These are phyloP conservation scores for Eutrema heterophyllum DNA, from an alignment of 345 rosid species.

Conservation along the genomic window DNA sequence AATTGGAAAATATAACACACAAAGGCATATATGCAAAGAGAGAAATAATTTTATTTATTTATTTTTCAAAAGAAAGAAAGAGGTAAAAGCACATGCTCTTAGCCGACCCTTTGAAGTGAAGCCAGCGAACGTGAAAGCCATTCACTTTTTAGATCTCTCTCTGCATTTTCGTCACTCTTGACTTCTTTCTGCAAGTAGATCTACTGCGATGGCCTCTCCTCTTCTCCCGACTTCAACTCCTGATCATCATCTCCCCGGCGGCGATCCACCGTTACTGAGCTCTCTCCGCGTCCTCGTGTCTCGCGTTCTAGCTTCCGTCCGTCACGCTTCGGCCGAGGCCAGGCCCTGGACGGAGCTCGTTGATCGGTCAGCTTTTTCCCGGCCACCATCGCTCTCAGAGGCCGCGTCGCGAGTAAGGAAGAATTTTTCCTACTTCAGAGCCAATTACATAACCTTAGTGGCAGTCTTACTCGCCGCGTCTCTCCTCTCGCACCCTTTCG, in stretches of 20 bases:
- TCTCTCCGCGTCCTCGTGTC: conserved; percentile 23
- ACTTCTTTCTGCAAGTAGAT: conserved; percentile 15
- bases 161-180: not conserved
- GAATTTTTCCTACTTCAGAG: conserved; percentile 40
- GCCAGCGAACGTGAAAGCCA: conserved; percentile 26
- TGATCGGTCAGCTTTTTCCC: conserved; percentile 38
- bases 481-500: conserved; percentile 40
- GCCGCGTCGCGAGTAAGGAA: conserved; percentile 39
- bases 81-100: not conserved
- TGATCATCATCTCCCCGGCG: conserved; percentile 18
- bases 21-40: not conserved
- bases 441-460: conserved; percentile 39
- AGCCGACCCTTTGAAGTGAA: conserved; percentile 27
- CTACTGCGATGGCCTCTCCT: conserved; percentile 31
- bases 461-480: conserved; percentile 33
- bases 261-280: conserved; percentile 16
- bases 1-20: not conserved
- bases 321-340: conserved; percentile 31
- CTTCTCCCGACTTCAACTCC: conserved; percentile 32
- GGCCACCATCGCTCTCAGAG: conserved; percentile 42
- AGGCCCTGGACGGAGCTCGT: conserved; percentile 46
- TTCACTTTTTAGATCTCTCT: conserved; percentile 7
- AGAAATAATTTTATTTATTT: not conserved
- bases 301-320: conserved; percentile 20
- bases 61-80: not conserved